A percentile compares a stretch with the other conserved stretches of the same genome.
phyloP scores from a whole-genome alignment of 208 protist genomes.

The Wallacemonas sp. region DNA sequence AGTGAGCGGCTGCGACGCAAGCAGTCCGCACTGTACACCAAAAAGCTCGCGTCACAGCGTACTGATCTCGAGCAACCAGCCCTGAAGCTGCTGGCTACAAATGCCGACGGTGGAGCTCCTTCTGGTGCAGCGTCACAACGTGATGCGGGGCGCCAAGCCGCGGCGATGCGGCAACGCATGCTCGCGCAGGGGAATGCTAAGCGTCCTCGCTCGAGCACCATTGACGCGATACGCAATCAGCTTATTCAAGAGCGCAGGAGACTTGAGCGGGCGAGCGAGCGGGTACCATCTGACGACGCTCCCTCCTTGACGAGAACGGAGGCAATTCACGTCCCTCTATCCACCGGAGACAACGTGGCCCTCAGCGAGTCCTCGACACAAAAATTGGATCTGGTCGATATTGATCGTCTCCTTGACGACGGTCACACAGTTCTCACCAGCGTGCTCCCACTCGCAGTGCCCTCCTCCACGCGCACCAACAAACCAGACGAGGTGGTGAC shows the following conservation, averaged over 20 bases:
- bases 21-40: background rate
- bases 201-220: slow-evolving; percentile 17
- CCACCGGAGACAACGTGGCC: background rate
- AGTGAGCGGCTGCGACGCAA: slow-evolving; percentile 9
- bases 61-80: slow-evolving; percentile 27
- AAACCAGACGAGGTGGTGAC: too few species aligned
- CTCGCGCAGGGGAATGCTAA: background rate
- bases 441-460: too few species aligned
- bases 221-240: slow-evolving; percentile 28
- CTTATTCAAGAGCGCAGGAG: slow-evolving; percentile 26
- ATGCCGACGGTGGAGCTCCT: background rate
- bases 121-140: background rate
- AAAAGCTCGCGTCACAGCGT: background rate
- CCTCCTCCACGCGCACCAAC: too few species aligned
- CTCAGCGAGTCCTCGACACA: background rate
- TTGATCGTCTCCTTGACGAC: background rate
- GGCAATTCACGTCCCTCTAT: too few species aligned
- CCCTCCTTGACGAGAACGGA: too few species aligned
- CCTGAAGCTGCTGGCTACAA: slow-evolving; percentile 29
- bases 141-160: background rate
- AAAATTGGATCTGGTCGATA: background rate
- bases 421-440: too few species aligned
- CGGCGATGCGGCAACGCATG: slow-evolving; percentile 1
- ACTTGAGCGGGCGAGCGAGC: slow-evolving; percentile 5
- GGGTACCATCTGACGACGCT: slow-evolving; percentile 1